Base-by-base conservation (phyloP, 2,329 filamentous ascomycete genomes). In the Calonectria henricotiae region DNA sequence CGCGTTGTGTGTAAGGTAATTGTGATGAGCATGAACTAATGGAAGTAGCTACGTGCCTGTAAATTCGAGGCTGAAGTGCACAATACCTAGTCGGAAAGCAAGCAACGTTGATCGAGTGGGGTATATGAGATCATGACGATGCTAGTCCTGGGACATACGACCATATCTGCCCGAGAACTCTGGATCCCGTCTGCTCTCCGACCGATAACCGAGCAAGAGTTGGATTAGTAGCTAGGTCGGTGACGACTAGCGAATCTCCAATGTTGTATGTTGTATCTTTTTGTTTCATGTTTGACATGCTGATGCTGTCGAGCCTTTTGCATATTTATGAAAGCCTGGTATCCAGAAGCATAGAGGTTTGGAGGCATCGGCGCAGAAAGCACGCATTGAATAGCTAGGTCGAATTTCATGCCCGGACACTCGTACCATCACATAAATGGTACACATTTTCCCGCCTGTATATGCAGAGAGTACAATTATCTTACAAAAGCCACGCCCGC, bases 401-500 rank as follows among this genome's bases (percentile, higher is more conserved):
- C n/a, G 49, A 60, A 43, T 68, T 47, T 27, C 41, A 55, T 46
- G 54, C 27, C 44, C 46, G 62, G 62, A 43, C 41, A 69, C 61
- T 51, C 46, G 54, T 54, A 49, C 58, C 47, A 68, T 73, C 67
- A 73, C 64, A 73, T 76, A 68, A 74, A 76, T 76, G 68, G 75
- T 79, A 79, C 74, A 79, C 75, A 72, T 76, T 73, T 65, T 70
- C 63, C 71, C 71, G 63, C 74, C 71, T 78, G 71, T 77, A 77
- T 77, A 77, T 79, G 76, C 75, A 77, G 75, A 78, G 70, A 76
- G 75, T 77, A 79, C 74, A 75, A 49, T 64, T 79, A 79, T 79
- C 76, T 76, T 79, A 79, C 78, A 79, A 71, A 71, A 67, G 60
- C 64, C 68, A 55, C 74, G 75, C 62, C 70, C 67, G 64, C 62